phyloP scores from a whole-genome alignment of 2,329 filamentous ascomycete genomes.

The Arthrobotrys sinensis region DNA sequence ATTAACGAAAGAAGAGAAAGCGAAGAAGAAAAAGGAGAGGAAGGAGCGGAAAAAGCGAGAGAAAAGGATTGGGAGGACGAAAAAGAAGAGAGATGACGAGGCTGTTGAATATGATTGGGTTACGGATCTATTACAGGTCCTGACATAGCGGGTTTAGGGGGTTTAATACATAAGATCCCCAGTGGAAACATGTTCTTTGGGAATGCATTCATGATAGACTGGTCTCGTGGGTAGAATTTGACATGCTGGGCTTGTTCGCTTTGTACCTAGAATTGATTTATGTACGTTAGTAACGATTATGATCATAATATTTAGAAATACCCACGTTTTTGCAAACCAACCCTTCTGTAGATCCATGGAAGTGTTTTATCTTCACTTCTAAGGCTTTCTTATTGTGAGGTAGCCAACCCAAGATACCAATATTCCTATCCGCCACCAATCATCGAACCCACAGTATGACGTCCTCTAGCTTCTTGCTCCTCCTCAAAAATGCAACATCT shows the following conservation, averaged over 20 bases:
- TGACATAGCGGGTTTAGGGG: constrained; percentile 16
- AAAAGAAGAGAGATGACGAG: constrained; percentile 15
- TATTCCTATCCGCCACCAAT: not conserved
- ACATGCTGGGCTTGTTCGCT: no score
- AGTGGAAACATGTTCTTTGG: not conserved
- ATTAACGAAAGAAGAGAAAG: not conserved
- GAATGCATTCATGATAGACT: no score
- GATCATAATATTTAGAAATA: no score
- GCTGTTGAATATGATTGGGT: constrained; percentile 17
- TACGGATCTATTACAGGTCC: not conserved
- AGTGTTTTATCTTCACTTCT: not conserved
- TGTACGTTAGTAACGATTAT: no score
- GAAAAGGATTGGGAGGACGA: not conserved
- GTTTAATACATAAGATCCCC: not conserved
- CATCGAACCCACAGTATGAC: constrained; percentile 53
- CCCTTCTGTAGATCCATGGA: no score
- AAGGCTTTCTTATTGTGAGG: not conserved
- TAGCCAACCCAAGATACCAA: not conserved
- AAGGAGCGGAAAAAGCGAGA: not conserved
- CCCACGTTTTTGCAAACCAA: no score
- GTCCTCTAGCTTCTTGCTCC: constrained; percentile 12
- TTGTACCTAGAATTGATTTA: no score
- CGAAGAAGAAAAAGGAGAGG: constrained; percentile 3
- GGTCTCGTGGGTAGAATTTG: no score
- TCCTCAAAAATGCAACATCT: constrained; percentile 26